Conservation (phyloP, 2,329 filamentous ascomycete species). For the Neonectria coccinea region DNA sequence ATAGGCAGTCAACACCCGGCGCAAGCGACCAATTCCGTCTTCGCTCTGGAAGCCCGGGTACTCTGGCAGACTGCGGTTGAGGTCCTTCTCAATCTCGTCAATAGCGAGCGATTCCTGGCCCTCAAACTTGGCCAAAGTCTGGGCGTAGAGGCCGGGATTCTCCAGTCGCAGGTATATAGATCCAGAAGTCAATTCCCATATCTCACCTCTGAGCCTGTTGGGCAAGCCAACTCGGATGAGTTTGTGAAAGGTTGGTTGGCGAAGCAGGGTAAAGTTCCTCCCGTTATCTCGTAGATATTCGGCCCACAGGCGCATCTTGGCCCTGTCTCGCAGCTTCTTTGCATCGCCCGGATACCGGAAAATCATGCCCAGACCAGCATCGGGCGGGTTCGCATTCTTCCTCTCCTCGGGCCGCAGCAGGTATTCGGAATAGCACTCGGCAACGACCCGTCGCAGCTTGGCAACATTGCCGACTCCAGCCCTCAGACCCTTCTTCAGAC, state of each 20-base stretch:
- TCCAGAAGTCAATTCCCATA: constrained; percentile 95
- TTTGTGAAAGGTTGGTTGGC: constrained; percentile 98
- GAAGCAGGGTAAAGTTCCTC: constrained; percentile 88
- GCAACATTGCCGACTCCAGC: constrained; percentile 89
- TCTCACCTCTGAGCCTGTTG: constrained; percentile 91
- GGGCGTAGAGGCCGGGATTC: constrained; percentile 83
- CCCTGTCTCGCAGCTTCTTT: constrained; percentile 91
- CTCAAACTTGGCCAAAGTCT: constrained; percentile 85
- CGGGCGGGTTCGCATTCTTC: constrained; percentile 72
- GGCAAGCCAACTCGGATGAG: constrained; percentile 94
- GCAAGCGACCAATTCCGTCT: constrained; percentile 89
- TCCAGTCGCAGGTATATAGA: constrained; percentile 90
- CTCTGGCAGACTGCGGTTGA: constrained; percentile 95
- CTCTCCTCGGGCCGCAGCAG: constrained; percentile 73
- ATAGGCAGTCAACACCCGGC: constrained; percentile 94
- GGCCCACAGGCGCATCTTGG: constrained; percentile 97
- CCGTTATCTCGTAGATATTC: constrained; percentile 97
- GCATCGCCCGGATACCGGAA: constrained; percentile 96
- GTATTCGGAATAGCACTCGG: constrained; percentile 93
- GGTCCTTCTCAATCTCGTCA: constrained; percentile 98
- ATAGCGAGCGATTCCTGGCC: constrained; percentile 94
- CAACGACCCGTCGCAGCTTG: constrained; percentile 82
- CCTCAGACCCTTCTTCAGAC: constrained; percentile 88
- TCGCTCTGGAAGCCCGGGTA: constrained; percentile 98
- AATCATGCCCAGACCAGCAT: constrained; percentile 90